Evolutionary conservation across 192 early-diverging fungal species (phyloP).

Genomic region (Backusella liffmaniae): DNA sequence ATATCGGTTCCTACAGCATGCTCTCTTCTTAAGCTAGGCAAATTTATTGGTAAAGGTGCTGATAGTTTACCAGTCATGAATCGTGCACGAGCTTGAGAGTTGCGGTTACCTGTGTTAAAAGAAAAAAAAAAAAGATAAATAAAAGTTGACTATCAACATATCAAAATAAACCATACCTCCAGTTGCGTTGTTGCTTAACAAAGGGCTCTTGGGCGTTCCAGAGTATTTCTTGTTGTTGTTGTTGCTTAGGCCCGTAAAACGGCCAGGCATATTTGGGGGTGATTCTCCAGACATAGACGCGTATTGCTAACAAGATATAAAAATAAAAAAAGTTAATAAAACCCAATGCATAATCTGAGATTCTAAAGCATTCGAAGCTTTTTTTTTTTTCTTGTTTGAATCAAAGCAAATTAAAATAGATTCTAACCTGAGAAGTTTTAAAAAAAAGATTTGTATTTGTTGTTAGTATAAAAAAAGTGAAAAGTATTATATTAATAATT

Average conservation of each 20-base stretch:
- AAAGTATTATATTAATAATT: background rate
- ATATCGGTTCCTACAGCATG: conserved; percentile 32
- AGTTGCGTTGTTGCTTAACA: background rate
- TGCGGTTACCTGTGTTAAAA: conserved; percentile 2
- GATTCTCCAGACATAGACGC: conserved; percentile 16
- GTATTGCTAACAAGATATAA: background rate
- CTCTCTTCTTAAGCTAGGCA: conserved; percentile 39
- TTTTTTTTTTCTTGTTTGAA: background rate
- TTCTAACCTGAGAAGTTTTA: background rate
- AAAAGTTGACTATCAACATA: background rate
- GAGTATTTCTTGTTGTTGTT: conserved; percentile 18
- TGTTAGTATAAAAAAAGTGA: background rate
- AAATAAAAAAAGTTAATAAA: background rate
- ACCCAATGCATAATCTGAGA: background rate
- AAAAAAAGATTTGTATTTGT: background rate
- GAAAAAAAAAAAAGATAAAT: background rate
- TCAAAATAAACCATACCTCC: background rate
- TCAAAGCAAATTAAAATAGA: background rate
- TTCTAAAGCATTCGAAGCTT: background rate
- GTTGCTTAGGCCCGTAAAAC: background rate
- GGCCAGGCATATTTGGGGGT: conserved; percentile 3
- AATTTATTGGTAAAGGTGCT: conserved; percentile 38
- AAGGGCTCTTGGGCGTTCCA: conserved; percentile 6
- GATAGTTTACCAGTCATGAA: conserved; percentile 32
- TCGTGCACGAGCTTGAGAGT: conserved; percentile 16